phyloP scores from a whole-genome alignment of 2,329 filamentous ascomycete genomes.

The Cordyceps farinosa region DNA sequence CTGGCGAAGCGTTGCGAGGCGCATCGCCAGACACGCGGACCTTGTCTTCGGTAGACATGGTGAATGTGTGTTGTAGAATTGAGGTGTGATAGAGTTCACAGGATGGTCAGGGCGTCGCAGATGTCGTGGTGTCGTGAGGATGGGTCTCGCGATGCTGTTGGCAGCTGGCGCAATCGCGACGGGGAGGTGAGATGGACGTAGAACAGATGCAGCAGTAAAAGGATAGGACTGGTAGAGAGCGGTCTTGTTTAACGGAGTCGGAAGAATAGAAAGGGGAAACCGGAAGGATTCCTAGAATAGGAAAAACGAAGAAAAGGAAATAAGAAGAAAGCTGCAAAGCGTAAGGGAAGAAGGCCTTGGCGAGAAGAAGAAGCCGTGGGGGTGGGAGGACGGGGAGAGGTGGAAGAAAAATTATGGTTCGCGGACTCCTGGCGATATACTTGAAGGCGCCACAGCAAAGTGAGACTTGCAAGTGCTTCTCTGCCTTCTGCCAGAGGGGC shows the following conservation, averaged over 20 bases:
- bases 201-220: neutral
- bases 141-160: neutral
- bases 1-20: conserved; percentile 48
- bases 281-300: neutral
- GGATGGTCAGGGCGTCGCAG: neutral
- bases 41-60: conserved; percentile 22
- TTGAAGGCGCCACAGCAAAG: neutral
- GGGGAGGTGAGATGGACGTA: neutral
- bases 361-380: neutral
- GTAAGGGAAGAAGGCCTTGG: neutral
- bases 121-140: neutral
- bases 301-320: neutral
- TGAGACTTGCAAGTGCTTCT: neutral
- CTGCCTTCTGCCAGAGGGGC: neutral
- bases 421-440: conserved; percentile 2
- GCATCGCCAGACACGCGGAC: conserved; percentile 18
- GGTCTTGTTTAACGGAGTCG: neutral
- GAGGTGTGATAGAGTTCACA: neutral
- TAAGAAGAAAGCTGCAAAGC: conserved; percentile 3
- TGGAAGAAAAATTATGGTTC: neutral
- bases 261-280: neutral
- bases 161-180: conserved; percentile 4
- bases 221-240: neutral
- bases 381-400: neutral
- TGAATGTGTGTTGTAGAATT: conserved; percentile 4